Percentiles rank a stretch among this genome's conserved stretches.
These are phyloP conservation scores for Solanum rostratum DNA, from an alignment of 257 asterid genomes.

Conservation along the genomic window DNA sequence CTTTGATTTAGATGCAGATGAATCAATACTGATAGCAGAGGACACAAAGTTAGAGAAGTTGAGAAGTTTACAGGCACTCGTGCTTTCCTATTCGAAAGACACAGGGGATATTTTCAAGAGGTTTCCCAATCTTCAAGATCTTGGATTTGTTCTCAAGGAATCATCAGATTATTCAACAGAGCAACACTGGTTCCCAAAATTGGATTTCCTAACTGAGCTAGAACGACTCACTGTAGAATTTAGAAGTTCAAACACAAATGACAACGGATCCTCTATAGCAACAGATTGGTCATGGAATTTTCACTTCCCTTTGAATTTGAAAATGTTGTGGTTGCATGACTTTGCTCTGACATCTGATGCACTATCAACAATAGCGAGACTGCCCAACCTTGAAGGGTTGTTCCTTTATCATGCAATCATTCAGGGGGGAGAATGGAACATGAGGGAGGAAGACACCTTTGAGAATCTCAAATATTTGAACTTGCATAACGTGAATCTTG, in stretches of 20 bases:
- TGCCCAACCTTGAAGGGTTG: neutral
- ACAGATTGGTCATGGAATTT: neutral
- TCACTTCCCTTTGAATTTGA: neutral
- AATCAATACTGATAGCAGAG: no score
- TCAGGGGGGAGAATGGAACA: neutral
- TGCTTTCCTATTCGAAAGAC: neutral
- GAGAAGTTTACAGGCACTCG: neutral
- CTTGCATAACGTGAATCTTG: rapidly evolving
- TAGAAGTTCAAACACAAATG: neutral
- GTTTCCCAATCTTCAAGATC: neutral
- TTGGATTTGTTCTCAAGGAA: neutral
- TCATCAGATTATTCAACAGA: neutral
- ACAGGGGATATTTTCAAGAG: neutral
- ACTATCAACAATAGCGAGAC: neutral
- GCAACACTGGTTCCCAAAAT: neutral
- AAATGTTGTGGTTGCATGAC: neutral
- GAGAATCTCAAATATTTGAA: neutral
- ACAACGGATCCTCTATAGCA: neutral
- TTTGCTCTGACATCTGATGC: neutral
- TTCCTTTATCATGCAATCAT: neutral
- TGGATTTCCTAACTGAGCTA: neutral
- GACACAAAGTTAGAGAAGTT: neutral
- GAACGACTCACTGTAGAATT: rapidly evolving
- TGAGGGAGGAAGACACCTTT: neutral
- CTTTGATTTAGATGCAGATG: neutral